A percentile compares a stretch with the other conserved stretches of the same genome.
phyloP scores from a whole-genome alignment of 805 yeast genomes.

The Saturnispora hagleri region DNA sequence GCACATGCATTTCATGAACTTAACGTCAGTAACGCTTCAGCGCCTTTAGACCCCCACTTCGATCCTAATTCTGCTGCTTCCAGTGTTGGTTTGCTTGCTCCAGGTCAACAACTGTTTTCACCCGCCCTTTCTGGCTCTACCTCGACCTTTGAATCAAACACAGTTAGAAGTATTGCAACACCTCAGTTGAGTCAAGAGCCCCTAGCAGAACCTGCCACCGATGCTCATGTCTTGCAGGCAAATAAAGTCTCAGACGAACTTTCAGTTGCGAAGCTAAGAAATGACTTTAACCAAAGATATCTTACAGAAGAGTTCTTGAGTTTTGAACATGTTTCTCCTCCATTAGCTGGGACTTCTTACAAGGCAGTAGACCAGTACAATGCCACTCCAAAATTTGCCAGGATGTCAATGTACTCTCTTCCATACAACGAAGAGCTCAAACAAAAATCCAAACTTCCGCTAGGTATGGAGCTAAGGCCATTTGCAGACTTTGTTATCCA shows the following conservation, averaged over 20 bases:
- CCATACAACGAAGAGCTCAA: slow-evolving; percentile 70
- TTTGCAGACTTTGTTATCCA: slow-evolving; percentile 52
- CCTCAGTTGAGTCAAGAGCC: not conserved
- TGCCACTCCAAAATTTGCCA: slow-evolving; percentile 69
- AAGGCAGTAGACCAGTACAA: slow-evolving; percentile 73
- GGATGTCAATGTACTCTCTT: slow-evolving; percentile 72
- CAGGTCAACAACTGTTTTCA: not conserved
- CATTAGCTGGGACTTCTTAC: slow-evolving; percentile 67
- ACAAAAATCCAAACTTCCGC: slow-evolving; percentile 62
- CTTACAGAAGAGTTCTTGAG: slow-evolving; percentile 49
- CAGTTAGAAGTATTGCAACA: not conserved
- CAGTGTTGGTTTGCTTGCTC: slow-evolving; percentile 20
- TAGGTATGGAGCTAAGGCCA: slow-evolving; percentile 76
- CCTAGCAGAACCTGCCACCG: not conserved
- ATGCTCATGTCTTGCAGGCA: slow-evolving; percentile 6
- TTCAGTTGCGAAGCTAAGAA: slow-evolving; percentile 30
- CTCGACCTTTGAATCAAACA: not conserved
- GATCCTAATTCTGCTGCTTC: slow-evolving; percentile 29
- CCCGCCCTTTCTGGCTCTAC: not conserved
- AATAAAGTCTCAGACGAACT: slow-evolving; percentile 19
- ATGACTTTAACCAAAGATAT: slow-evolving; percentile 27
- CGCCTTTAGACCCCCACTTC: slow-evolving; percentile 12
- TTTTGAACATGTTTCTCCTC: slow-evolving; percentile 73
- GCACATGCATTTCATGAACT: slow-evolving; percentile 24
- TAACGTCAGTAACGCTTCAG: slow-evolving; percentile 8